A percentile compares a stretch with the other conserved stretches of the same genome.
phyloP scores from a whole-genome alignment of 306 rosid species.

The Castanopsis chinensis region DNA sequence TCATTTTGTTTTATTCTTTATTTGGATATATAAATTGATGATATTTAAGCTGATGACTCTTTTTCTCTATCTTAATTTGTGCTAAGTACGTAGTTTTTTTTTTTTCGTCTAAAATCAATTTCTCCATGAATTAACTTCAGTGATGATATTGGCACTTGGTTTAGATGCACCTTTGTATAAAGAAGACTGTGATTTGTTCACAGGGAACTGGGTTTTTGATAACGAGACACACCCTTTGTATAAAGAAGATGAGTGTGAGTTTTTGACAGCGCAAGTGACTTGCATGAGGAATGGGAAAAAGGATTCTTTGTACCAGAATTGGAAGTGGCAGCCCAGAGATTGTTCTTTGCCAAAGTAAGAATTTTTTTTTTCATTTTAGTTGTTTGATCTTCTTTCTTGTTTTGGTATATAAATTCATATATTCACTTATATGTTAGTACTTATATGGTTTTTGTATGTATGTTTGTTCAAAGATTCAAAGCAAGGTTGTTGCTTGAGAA shows the following conservation, averaged over 20 bases:
- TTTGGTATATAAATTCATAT: background rate
- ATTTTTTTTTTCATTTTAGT: background rate
- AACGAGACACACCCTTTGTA: constrained; percentile 72
- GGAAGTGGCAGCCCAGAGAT: constrained; percentile 95
- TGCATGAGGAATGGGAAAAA: constrained; percentile 87
- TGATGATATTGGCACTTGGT: background rate
- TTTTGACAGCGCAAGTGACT: constrained; percentile 80
- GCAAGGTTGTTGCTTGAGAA: constrained; percentile 81
- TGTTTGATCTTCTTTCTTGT: background rate
- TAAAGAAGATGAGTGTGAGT: constrained; percentile 85
- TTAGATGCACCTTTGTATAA: background rate
- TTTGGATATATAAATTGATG: background rate
- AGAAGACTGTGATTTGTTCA: constrained; percentile 82
- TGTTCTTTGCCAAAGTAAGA: constrained; percentile 85
- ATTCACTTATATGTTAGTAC: background rate
- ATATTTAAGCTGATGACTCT: background rate
- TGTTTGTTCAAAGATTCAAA: constrained; percentile 51
- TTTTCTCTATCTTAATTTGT: background rate
- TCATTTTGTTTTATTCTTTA: background rate
- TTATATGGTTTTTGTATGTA: background rate
- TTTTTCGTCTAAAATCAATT: background rate
- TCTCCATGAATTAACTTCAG: background rate
- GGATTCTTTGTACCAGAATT: constrained; percentile 78
- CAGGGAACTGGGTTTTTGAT: constrained; percentile 85
- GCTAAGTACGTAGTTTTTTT: background rate